Evolutionary conservation across 2,329 filamentous ascomycete species (phyloP), one percentile per base, ranked within the genome.

Genomic region (Pestalotiopsis sp.): DNA sequence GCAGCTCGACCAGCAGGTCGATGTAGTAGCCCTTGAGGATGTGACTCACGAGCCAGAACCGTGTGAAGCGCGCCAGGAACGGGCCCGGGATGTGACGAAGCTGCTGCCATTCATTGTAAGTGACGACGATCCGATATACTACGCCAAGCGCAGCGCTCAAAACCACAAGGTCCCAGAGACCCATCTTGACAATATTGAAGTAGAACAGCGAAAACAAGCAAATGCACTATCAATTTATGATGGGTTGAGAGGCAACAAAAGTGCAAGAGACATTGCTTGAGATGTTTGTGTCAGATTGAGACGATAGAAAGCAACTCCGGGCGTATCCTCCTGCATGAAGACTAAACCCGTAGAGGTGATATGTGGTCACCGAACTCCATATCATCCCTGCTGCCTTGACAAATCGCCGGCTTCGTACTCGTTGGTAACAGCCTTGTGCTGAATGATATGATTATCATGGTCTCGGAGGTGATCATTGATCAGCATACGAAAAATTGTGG

Each of bases 71-170:
- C 23, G 25, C 45, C 2, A 38, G 25, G 3, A 71, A 49, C 1
- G 71, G 71, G 9, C 69, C 69, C 13, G 71, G 71, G 59, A 63
- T 63, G 38, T 63, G 60, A 23, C 31, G 38, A 63, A 63, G 60
- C 60, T 41, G 60, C 14, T 63, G 60, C 60, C 60, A 63, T 41
- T 38, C 60, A 13, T 41, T 39, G 27, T 38, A 63, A 36, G 25
- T 27, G 60, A 23, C 17, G n/a, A 41, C 31, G 25, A 45, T 13
- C 14, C 25, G 38, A 63, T 63, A 63, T 41, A 63, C 31, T 4
- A 63, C n/a, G 14, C 60, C 60, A 41, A 63, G 60, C n/a, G 38
- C 60, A 13, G 60, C 36, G 17, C n/a, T 63, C 38, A 41, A n/a
- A 6, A 23, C 36, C 12, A 63, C 36, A 38, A 63, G 7, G 60